These are phyloP conservation scores for Trametes gibbosa DNA, from an alignment of 768 basidiomycete genomes.

Conservation along the genomic window DNA sequence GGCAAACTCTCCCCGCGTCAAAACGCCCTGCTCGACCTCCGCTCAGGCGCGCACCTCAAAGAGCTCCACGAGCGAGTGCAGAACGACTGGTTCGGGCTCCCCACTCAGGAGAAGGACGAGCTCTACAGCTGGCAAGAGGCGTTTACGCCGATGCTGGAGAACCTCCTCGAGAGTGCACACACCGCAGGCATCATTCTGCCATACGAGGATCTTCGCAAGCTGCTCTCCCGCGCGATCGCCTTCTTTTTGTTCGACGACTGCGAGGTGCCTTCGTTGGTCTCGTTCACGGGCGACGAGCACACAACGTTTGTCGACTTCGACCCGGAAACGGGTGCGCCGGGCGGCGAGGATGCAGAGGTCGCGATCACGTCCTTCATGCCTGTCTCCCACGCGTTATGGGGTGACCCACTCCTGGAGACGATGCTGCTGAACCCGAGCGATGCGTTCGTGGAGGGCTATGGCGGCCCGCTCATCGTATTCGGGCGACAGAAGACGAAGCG, in stretches of 20 bases:
- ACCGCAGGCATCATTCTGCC: slow-evolving; percentile 21
- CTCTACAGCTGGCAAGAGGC: slow-evolving; percentile 75
- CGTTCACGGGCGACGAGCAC: slow-evolving; percentile 58
- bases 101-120: slow-evolving; percentile 32
- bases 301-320: slow-evolving; percentile 52
- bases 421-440: slow-evolving; percentile 53
- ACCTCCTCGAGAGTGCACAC: slow-evolving; percentile 46
- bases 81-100: slow-evolving; percentile 74
- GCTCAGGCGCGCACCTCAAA: slow-evolving; percentile 57
- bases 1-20: slow-evolving; percentile 36
- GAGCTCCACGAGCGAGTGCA: slow-evolving; percentile 64
- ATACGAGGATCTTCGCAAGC: slow-evolving; percentile 34
- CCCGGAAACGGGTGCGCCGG: slow-evolving; percentile 6
- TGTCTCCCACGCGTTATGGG: slow-evolving; percentile 60
- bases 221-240: slow-evolving; percentile 68
- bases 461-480: slow-evolving; percentile 50
- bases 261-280: slow-evolving; percentile 64
- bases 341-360: slow-evolving; percentile 29
- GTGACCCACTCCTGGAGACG: slow-evolving; percentile 71
- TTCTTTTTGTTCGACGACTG: slow-evolving; percentile 77
- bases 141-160: slow-evolving; percentile 59
- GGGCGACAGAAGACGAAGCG: slow-evolving; percentile 72
- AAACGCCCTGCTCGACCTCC: slow-evolving; percentile 51
- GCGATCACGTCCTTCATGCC: slow-evolving; percentile 41
- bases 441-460: slow-evolving; percentile 65